Base-by-base conservation (phyloP, 805 yeast genomes). In the Hagleromyces aurorensis region DNA sequence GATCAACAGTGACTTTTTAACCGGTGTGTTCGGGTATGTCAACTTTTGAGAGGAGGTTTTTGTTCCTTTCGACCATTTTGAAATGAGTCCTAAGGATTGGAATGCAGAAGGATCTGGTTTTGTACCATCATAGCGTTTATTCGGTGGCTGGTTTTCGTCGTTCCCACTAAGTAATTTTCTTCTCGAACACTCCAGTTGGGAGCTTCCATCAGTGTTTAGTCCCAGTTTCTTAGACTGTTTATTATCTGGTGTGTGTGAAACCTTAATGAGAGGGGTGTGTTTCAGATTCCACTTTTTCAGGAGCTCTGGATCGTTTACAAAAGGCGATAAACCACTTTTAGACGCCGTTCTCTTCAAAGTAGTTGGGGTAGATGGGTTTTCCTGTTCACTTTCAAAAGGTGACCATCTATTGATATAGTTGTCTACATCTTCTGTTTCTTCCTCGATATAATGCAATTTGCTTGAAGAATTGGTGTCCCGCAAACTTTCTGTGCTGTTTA, bases 401-500 rank as follows among this genome's bases (percentile, higher is more conserved):
- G 48, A 48, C 54, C 48, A 55, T 34, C 40, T 44, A 23, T 43
- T 45, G 28, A 48, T 46, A 21, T 41, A 43, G 16, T 33, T 37
- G 21, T 37, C 41, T 4, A 46, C 44, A 19, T 38, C 36, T 25
- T 40, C 44, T 17, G 29, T 29, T 12, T 41, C 42, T 14, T 38
- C 45, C 11, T 29, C 25, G 7, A 37, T 38, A n/a, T 27, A 32
- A 11, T 34, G 33, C 21, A 35, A 24, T 6, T 23, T 31, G 19
- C 31, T 27, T 10, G 31, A n/a, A 9, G 12, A 18, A 25, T 22
- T 13, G 13, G 21, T 21, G 2, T 38, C 33, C 2, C 26, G 34
- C 24, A 29, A 30, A 6, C 53, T 50, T 25, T 54, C 59, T 2
- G 65, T 49, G 27, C 52, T 59, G 25, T 64, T 70, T 13, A 69